Conservation (phyloP, 176 grass and related monocot genomes). For the Phoenix dactylifera region DNA sequence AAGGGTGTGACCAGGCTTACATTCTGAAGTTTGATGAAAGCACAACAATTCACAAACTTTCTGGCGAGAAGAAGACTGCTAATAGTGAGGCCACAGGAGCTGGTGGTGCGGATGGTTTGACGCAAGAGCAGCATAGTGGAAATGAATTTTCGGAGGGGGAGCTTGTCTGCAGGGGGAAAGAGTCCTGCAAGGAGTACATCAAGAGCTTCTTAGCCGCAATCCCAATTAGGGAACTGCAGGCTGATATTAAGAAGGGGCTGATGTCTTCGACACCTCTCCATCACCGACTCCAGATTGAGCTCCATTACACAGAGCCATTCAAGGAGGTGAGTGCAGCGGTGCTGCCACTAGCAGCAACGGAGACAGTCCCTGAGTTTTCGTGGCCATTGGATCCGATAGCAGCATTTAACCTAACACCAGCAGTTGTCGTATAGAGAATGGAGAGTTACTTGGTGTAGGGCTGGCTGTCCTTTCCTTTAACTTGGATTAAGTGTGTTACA, state of each 20-base stretch:
- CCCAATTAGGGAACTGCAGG: slow-evolving; percentile 11
- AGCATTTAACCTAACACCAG: no score
- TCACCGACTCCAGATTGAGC: slow-evolving; percentile 11
- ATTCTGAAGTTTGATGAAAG: slow-evolving; percentile 17
- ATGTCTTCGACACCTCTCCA: slow-evolving; percentile 2
- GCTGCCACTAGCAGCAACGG: no score
- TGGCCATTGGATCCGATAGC: no score
- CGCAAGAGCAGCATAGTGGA: neutral
- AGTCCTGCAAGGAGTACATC: slow-evolving; percentile 15
- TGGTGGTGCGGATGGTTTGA: neutral
- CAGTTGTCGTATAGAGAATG: no score
- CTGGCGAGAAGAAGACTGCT: neutral
- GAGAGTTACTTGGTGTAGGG: no score
- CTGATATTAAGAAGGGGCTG: slow-evolving; percentile 9
- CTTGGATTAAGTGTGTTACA: no score
- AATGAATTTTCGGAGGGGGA: neutral
- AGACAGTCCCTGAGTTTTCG: no score
- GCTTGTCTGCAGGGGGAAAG: slow-evolving; percentile 13
- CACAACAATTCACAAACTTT: slow-evolving; percentile 2
- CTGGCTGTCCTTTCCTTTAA: no score
- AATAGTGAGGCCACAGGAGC: neutral
- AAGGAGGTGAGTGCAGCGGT: no score
- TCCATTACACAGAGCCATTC: slow-evolving; percentile 5
- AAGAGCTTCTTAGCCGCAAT: slow-evolving; percentile 14
- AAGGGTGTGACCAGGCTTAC: slow-evolving; percentile 13